These are phyloP conservation scores for Serendipita sp. DNA, from an alignment of 768 basidiomycete species.

Conservation along the genomic window DNA sequence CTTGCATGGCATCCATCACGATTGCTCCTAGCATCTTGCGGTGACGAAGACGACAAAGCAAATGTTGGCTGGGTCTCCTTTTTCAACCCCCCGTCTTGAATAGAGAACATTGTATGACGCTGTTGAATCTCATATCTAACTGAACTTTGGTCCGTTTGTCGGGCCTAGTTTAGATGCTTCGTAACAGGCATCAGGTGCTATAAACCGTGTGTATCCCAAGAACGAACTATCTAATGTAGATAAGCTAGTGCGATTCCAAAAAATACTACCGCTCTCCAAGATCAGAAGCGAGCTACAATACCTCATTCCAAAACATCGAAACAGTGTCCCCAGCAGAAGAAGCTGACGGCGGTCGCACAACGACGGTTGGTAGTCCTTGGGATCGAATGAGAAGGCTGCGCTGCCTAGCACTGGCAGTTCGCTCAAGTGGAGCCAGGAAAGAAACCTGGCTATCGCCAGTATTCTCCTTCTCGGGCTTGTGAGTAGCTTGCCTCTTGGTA, in stretches of 20 bases:
- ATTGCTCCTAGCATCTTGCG: slow-evolving; percentile 15
- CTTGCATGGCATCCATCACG: slow-evolving; percentile 73
- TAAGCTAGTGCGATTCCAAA: background rate
- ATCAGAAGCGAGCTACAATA: background rate
- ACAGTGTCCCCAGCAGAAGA: background rate
- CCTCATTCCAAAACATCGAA: background rate
- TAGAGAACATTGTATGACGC: background rate
- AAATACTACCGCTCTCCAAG: background rate
- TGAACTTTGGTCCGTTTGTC: too few relatives aligned
- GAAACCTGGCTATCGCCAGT: background rate
- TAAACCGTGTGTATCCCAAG: background rate
- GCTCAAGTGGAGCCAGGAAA: background rate
- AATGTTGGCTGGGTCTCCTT: slow-evolving; percentile 1
- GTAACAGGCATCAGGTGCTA: background rate
- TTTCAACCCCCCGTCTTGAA: background rate
- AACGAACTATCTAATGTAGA: background rate
- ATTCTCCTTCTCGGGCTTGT: slow-evolving; percentile 1
- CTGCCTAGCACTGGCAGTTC: background rate
- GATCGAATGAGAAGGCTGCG: background rate
- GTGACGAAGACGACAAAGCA: slow-evolving; percentile 2
- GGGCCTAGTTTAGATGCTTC: background rate
- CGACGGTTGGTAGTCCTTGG: background rate
- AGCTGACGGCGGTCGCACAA: background rate
- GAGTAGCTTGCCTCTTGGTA: background rate
- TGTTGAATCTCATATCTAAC: too few relatives aligned